Evolutionary conservation across 441 rosid species (phyloP).

Genomic region (Monsonia emarginata): DNA sequence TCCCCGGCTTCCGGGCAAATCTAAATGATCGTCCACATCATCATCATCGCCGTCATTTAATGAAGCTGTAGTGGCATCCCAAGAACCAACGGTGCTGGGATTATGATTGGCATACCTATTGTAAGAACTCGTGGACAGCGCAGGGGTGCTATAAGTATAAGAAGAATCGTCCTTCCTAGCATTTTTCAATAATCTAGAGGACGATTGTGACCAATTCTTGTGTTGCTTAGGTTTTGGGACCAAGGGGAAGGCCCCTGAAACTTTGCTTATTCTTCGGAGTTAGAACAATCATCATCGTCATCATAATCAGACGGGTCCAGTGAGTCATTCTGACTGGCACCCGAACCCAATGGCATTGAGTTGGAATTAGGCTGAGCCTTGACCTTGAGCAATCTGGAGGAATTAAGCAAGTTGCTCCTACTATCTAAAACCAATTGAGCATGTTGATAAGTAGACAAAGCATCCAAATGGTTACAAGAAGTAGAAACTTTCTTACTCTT

Average conservation of each 20-base stretch:
- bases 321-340: slow-evolving; percentile 37
- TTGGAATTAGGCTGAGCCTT: slow-evolving; percentile 21
- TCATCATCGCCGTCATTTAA: slow-evolving; percentile 53
- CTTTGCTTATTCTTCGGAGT: slow-evolving; percentile 54
- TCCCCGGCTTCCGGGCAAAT: slow-evolving; percentile 76
- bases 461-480: slow-evolving; percentile 28
- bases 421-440: slow-evolving; percentile 28
- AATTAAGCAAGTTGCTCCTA: slow-evolving; percentile 22
- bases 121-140: slow-evolving; percentile 71
- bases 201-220: slow-evolving; percentile 56
- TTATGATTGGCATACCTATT: slow-evolving; percentile 44
- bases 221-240: slow-evolving; percentile 47
- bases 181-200: slow-evolving; percentile 43
- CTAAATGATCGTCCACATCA: slow-evolving; percentile 62
- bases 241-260: slow-evolving; percentile 57
- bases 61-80: slow-evolving; percentile 81
- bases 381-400: slow-evolving; percentile 30
- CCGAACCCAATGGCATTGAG: slow-evolving; percentile 25
- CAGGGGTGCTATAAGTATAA: slow-evolving; percentile 70
- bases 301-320: slow-evolving; percentile 45
- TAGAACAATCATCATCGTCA: slow-evolving; percentile 53
- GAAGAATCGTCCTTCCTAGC: slow-evolving; percentile 62
- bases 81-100: slow-evolving; percentile 71
- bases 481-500: slow-evolving; percentile 2
- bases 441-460: slow-evolving; percentile 37